These are phyloP conservation scores for Vachellia collinsii DNA, from an alignment of 306 rosid genomes.

Conservation along the genomic window DNA sequence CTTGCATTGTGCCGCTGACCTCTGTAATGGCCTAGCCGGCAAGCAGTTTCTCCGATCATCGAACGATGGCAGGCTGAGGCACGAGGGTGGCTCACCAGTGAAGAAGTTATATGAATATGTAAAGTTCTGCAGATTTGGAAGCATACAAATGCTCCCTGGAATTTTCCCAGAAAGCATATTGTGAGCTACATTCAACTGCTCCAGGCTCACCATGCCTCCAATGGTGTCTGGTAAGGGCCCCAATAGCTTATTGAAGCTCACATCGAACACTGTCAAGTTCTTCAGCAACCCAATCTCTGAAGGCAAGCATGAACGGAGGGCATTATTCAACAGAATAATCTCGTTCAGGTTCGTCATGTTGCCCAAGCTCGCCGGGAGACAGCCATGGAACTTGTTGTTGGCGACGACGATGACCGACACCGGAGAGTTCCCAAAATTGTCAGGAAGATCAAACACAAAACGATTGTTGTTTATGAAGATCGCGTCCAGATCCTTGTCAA, in stretches of 20 bases:
- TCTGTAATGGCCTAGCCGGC: constrained; percentile 73
- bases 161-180: constrained; percentile 61
- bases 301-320: constrained; percentile 60
- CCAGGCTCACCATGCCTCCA: constrained; percentile 57
- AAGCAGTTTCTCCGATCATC: constrained; percentile 78
- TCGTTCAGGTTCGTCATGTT: constrained; percentile 73
- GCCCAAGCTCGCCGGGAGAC: constrained; percentile 68
- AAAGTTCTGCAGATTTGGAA: constrained; percentile 84
- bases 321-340: constrained; percentile 54
- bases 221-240: constrained; percentile 59
- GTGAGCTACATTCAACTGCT: constrained; percentile 63
- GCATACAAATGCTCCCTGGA: constrained; percentile 66
- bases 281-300: constrained; percentile 59
- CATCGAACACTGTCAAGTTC: constrained; percentile 67
- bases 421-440: constrained; percentile 67
- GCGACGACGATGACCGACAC: constrained; percentile 78
- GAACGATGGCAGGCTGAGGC: constrained; percentile 50
- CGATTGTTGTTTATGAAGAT: constrained; percentile 70
- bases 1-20: constrained; percentile 58
- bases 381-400: constrained; percentile 67
- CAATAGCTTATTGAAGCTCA: constrained; percentile 54
- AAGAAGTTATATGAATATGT: constrained; percentile 84
- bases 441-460: constrained; percentile 54
- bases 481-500: constrained; percentile 72
- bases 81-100: constrained; percentile 82